phyloP scores from a whole-genome alignment of 768 basidiomycete genomes.

The Podaxis sp. region DNA sequence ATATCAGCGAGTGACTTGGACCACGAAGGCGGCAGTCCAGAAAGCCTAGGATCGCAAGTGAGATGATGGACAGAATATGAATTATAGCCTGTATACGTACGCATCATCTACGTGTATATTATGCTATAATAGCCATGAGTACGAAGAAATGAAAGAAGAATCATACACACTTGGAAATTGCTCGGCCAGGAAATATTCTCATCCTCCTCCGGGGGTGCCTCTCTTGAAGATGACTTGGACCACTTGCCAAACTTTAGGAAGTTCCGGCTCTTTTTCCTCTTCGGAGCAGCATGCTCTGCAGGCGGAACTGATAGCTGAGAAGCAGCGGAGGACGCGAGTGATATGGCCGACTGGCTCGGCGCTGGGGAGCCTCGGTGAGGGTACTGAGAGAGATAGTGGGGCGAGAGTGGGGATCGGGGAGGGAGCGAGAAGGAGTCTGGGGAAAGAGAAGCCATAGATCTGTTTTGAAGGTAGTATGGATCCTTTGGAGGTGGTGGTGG shows the following conservation, averaged over 20 bases:
- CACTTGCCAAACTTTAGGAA: conserved; percentile 41
- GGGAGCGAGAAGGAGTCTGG: conserved; percentile 37
- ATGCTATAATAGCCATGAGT: conserved; percentile 40
- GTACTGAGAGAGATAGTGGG: conserved; percentile 29
- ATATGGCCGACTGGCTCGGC: conserved; percentile 29
- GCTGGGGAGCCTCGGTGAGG: conserved; percentile 27
- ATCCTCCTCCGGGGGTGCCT: conserved; percentile 36
- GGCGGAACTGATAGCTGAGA: conserved; percentile 23
- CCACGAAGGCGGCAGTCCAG: conserved; percentile 75
- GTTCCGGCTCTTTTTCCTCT: conserved; percentile 32
- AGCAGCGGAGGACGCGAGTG: conserved; percentile 31
- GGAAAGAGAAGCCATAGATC: conserved; percentile 44
- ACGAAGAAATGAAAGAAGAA: background rate
- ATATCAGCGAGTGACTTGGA: conserved; percentile 51
- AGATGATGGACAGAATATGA: conserved; percentile 3
- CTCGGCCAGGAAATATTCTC: conserved; percentile 64
- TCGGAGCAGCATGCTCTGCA: conserved; percentile 14
- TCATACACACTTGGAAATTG: conserved; percentile 63
- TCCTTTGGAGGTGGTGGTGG: conserved; percentile 69
- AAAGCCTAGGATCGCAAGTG: conserved; percentile 33
- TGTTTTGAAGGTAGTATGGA: conserved; percentile 39
- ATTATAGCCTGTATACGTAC: conserved; percentile 31
- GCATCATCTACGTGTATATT: conserved; percentile 78
- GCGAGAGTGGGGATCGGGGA: conserved; percentile 37
- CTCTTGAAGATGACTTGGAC: conserved; percentile 22